A percentile compares a stretch with the other conserved stretches of the same genome.
Evolutionary conservation across 2,329 filamentous ascomycete genomes (phyloP).

Genomic region (Aspergillus viridinutans): DNA sequence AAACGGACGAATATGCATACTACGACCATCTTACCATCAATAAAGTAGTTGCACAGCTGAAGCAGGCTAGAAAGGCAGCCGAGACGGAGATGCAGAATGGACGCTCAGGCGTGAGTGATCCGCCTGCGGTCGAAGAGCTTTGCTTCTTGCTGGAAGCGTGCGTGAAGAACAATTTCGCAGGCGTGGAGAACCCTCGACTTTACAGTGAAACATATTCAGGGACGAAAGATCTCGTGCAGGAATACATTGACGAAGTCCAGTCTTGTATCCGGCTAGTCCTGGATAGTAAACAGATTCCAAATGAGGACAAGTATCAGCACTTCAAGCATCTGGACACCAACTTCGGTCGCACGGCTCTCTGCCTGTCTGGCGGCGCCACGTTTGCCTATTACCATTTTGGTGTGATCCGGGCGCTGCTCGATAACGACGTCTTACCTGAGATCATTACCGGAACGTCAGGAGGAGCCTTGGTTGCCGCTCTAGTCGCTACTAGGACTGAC

Average conservation of each 20-base stretch:
- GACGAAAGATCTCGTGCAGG: constrained; percentile 90
- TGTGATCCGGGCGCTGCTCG: constrained; percentile 81
- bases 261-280: constrained; percentile 63
- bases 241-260: constrained; percentile 71
- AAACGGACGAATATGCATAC: constrained; percentile 60
- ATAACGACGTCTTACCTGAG: constrained; percentile 78
- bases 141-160: constrained; percentile 78
- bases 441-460: constrained; percentile 97
- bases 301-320: constrained; percentile 70
- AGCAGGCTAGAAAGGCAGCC: constrained; percentile 39
- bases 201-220: constrained; percentile 98
- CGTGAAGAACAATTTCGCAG: constrained; percentile 96
- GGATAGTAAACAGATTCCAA: constrained; percentile 61
- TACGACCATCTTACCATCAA: constrained; percentile 85
- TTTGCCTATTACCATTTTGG: constrained; percentile 98
- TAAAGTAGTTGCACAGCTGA: constrained; percentile 71
- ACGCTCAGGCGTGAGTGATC: constrained; percentile 21
- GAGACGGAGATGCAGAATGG: constrained; percentile 34
- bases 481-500: constrained; percentile 85
- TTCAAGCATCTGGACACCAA: constrained; percentile 90
- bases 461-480: constrained; percentile 80
- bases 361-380: constrained; percentile 84
- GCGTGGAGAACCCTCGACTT: constrained; percentile 86
- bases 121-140: constrained; percentile 67
- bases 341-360: constrained; percentile 87